Conservation (phyloP, 2,329 filamentous ascomycete species). For the Trichoderma aggressivum region DNA sequence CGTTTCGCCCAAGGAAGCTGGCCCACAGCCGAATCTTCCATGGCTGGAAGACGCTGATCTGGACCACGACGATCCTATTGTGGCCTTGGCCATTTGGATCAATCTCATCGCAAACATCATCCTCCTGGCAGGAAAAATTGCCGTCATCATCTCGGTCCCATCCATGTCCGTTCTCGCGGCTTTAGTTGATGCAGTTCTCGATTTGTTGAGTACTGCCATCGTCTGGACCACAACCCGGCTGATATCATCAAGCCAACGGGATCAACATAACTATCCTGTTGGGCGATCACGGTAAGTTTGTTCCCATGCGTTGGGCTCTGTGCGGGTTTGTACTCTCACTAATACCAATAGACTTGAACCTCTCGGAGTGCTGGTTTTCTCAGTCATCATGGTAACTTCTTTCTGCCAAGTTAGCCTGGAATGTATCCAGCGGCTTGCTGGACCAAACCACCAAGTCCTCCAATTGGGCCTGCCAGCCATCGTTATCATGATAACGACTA, state of each 20-base stretch:
- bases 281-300: slow-evolving; percentile 56
- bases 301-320: neutral
- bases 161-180: slow-evolving; percentile 79
- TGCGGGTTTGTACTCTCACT: neutral
- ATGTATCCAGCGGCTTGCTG: slow-evolving; percentile 62
- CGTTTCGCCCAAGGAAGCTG: slow-evolving; percentile 17
- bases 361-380: slow-evolving; percentile 76
- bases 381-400: slow-evolving; percentile 80
- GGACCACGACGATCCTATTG: slow-evolving; percentile 70
- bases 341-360: slow-evolving; percentile 61
- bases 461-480: slow-evolving; percentile 70
- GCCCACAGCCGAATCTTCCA: slow-evolving; percentile 57
- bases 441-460: slow-evolving; percentile 64
- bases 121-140: slow-evolving; percentile 71
- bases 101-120: slow-evolving; percentile 77
- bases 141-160: slow-evolving; percentile 72
- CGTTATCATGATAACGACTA: slow-evolving; percentile 75
- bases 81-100: slow-evolving; percentile 83
- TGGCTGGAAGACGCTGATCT: slow-evolving; percentile 69
- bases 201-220: slow-evolving; percentile 78
- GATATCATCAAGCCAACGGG: slow-evolving; percentile 61
- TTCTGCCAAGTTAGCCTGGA: slow-evolving; percentile 75
- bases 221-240: slow-evolving; percentile 75
- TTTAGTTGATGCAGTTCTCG: slow-evolving; percentile 74
- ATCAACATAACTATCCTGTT: slow-evolving; percentile 75